These are phyloP conservation scores for Pythium brassicae DNA, from an alignment of 352 stramenopile genomes.

Conservation along the genomic window DNA sequence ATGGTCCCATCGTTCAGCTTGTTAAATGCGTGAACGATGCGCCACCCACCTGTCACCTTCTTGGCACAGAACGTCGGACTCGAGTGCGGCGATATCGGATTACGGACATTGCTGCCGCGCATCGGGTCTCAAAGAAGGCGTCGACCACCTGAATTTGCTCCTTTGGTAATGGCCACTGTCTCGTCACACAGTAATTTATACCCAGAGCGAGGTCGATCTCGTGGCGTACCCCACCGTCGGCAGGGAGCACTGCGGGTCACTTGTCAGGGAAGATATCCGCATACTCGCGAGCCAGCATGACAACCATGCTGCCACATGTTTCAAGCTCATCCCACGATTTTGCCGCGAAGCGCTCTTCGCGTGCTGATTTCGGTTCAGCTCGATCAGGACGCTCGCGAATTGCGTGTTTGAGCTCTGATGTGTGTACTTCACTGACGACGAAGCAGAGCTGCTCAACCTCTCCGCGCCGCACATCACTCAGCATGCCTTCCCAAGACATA, in stretches of 20 bases:
- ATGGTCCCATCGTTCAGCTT: slow-evolving; percentile 28
- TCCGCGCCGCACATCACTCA: slow-evolving; percentile 15
- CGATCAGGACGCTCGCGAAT: slow-evolving; percentile 3
- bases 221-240: slow-evolving; percentile 15
- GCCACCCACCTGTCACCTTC: slow-evolving; percentile 18
- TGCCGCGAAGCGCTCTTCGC: slow-evolving; percentile 12
- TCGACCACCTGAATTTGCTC: slow-evolving; percentile 21
- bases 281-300: neutral
- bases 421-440: no score
- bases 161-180: slow-evolving; percentile 21
- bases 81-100: slow-evolving; percentile 16
- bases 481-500: neutral
- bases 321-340: slow-evolving; percentile 13
- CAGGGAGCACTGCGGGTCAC: slow-evolving; percentile 6
- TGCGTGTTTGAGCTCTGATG: no score
- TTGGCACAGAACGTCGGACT: slow-evolving; percentile 22
- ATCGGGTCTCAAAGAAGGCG: slow-evolving; percentile 14
- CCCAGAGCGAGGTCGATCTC: slow-evolving; percentile 24
- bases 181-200: slow-evolving; percentile 24
- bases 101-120: slow-evolving; percentile 10
- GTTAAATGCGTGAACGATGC: slow-evolving; percentile 31
- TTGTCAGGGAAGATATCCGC: slow-evolving; percentile 16
- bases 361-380: slow-evolving; percentile 11
- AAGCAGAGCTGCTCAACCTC: slow-evolving; percentile 21
- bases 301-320: slow-evolving; percentile 2